Evolutionary conservation across 2,329 filamentous ascomycete genomes (phyloP), one percentile per base, ranked within the genome.

Genomic region (Phyllosticta citriasiana): DNA sequence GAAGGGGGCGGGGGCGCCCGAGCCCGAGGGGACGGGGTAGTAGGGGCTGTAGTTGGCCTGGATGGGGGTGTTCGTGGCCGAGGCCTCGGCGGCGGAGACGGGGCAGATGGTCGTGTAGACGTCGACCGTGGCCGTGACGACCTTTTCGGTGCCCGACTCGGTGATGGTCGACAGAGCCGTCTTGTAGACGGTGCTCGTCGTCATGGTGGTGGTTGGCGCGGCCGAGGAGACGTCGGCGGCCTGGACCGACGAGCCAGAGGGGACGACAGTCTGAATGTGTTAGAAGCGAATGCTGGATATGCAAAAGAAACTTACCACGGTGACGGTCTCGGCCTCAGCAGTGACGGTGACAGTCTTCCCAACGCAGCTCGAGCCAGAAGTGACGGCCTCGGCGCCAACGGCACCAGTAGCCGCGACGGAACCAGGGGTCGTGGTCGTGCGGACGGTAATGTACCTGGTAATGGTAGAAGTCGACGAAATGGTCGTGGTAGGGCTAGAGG

Each of bases 311-410:
- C 65, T 55, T 67, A 67, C 65, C 62, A 74, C 72, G 52, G 67
- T 70, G 66, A 74, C 70, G 64, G 72, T 74, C 70, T 74, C 71
- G 67, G 72, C 68, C 22, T 66, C 62, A 57, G 72, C 69, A 30
- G 72, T 74, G 53, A 73, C 72, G 52, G 72, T 74, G 57, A 70
- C 68, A 19, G 72, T 63, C 61, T 67, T 62, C 53, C 61, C 63
- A 35, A 62, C 64, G 30, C 64, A 64, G 58, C 64, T 64, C 53
- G 65, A 62, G 50, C 57, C 55, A 52, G 67, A 65, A 54, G 65
- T 66, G 61, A 50, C 35, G 25, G 59, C 53, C 57, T 57, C 57
- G 19, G 52, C 60, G 30, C 19, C 47, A 35, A 54, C 59, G 22
- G 26, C 56, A 16, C 52, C 63, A 47, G 57, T 19, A n/a, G 40